A percentile compares a stretch with the other conserved stretches of the same genome.
These are phyloP conservation scores for Lenzites betulinus DNA, from an alignment of 768 basidiomycete species.

Conservation along the genomic window DNA sequence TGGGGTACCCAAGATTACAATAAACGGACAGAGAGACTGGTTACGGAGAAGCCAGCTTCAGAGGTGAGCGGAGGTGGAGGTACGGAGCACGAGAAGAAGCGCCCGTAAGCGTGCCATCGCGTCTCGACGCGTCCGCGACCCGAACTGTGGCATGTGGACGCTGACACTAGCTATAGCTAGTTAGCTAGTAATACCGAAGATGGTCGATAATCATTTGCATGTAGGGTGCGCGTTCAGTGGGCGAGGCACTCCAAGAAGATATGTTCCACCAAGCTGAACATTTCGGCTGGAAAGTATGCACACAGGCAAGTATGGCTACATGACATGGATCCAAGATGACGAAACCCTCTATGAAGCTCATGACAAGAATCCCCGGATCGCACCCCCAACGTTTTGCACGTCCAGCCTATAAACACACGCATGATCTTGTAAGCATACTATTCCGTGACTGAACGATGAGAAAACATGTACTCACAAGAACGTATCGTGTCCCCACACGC, in stretches of 20 bases:
- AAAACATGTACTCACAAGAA: constrained; percentile 75
- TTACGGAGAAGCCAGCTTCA: not conserved
- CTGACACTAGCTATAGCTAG: no score
- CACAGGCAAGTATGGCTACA: constrained; percentile 1
- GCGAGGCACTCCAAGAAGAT: not conserved
- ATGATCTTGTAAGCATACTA: no score
- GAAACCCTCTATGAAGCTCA: constrained; percentile 31
- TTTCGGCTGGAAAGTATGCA: not conserved
- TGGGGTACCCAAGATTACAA: no score
- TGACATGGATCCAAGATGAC: not conserved
- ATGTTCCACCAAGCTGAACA: not conserved
- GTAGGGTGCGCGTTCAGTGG: no score
- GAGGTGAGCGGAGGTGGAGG: not conserved
- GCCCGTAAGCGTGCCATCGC: not conserved
- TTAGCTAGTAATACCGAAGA: no score
- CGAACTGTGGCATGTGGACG: no score
- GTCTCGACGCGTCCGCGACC: not conserved
- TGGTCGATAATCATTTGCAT: no score
- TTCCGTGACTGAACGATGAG: no score
- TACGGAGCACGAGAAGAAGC: not conserved
- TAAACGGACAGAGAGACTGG: no score
- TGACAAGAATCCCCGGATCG: constrained; percentile 85
- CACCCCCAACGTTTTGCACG: constrained; percentile 86
- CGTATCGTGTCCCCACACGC: constrained; percentile 99
- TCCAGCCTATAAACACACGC: no score